Percentiles rank a stretch among this genome's conserved stretches.
These are phyloP conservation scores for Achaetomium macrosporum DNA, from an alignment of 2,329 filamentous ascomycete species.

Conservation along the genomic window DNA sequence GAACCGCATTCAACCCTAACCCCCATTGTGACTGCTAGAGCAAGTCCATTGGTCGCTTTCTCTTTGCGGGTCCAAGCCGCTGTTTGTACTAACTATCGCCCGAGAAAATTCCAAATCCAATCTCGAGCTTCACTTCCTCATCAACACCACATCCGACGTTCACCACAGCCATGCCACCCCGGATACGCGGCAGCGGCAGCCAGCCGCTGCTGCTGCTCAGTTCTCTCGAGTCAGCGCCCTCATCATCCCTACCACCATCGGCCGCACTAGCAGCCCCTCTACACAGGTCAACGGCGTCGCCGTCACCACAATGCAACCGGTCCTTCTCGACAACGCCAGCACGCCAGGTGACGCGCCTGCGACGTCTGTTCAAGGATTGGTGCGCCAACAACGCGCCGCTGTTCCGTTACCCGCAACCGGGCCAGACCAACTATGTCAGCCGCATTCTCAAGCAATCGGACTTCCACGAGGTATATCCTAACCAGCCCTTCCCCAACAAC, in stretches of 20 bases:
- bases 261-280: not conserved
- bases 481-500: constrained; percentile 70
- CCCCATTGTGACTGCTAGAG: not conserved
- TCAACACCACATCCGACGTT: constrained; percentile 2
- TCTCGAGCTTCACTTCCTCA: constrained; percentile 7
- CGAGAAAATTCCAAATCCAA: constrained; percentile 11
- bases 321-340: constrained; percentile 38
- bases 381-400: constrained; percentile 16
- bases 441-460: constrained; percentile 11
- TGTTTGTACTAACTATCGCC: not conserved
- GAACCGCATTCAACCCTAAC: not conserved
- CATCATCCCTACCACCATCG: not conserved
- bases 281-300: constrained; percentile 4
- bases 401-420: constrained; percentile 7
- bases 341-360: constrained; percentile 33
- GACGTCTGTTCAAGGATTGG: constrained; percentile 37
- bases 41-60: too few relatives aligned
- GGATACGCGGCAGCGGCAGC: constrained; percentile 21
- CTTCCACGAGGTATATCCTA: constrained; percentile 12
- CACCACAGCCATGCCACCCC: constrained; percentile 22
- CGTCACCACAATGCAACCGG: constrained; percentile 16
- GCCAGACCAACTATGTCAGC: constrained; percentile 34
- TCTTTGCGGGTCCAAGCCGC: not conserved
- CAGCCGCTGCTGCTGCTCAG: constrained; percentile 19
- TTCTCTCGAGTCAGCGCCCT: constrained; percentile 10